phyloP scores from a whole-genome alignment of 2,329 filamentous ascomycete genomes.

The Trichoderma sp. region DNA sequence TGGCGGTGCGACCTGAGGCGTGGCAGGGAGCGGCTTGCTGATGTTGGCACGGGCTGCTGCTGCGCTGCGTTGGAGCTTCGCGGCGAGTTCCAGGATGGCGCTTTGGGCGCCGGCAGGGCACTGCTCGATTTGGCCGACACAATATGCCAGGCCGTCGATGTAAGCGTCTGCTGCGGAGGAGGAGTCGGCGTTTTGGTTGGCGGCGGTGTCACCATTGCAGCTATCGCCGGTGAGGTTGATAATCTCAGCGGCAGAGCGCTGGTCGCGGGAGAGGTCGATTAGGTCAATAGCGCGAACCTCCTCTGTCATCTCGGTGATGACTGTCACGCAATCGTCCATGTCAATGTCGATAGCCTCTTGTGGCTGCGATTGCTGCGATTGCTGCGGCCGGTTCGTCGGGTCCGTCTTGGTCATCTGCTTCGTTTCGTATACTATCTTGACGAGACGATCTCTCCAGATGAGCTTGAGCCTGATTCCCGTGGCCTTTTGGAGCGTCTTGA shows the following conservation, averaged over 20 bases:
- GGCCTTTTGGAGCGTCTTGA: constrained; percentile 30
- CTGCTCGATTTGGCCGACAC: constrained; percentile 37
- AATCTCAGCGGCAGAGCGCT: background rate
- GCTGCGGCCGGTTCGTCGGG: background rate
- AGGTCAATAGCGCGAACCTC: constrained; percentile 26
- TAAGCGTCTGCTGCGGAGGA: constrained; percentile 25
- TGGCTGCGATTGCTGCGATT: background rate
- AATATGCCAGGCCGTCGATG: constrained; percentile 37
- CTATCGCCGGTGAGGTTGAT: constrained; percentile 21
- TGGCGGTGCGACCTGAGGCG: constrained; percentile 34
- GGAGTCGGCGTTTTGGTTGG: background rate
- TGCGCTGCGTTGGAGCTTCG: constrained; percentile 25
- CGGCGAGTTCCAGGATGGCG: constrained; percentile 36
- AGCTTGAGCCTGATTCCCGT: constrained; percentile 36
- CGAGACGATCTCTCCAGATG: constrained; percentile 35
- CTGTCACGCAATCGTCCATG: background rate
- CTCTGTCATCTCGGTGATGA: constrained; percentile 25
- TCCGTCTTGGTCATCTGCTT: background rate
- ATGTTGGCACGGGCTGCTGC: constrained; percentile 21
- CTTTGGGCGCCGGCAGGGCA: constrained; percentile 32
- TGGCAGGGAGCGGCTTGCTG: constrained; percentile 38
- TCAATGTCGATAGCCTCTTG: background rate
- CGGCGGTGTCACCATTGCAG: background rate
- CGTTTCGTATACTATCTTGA: constrained; percentile 33
- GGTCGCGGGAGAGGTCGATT: constrained; percentile 30